Percentiles rank a stretch among this genome's conserved stretches.
Conservation (phyloP, 148 eudicot genomes). For the Bassia scoparia region DNA sequence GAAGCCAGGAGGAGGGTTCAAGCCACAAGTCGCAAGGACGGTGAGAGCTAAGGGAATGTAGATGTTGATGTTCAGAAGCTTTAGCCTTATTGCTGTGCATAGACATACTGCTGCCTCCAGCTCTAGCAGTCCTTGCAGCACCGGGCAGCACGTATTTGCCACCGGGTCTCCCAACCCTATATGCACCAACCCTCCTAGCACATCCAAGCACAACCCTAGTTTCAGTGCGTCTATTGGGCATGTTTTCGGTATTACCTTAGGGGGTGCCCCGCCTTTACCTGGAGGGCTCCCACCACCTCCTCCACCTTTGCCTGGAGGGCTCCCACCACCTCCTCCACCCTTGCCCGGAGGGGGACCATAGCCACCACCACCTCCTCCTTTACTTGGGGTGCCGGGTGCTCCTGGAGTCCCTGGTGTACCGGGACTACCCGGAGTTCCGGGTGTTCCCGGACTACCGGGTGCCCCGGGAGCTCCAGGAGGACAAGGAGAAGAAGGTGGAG, state of each 20-base stretch:
- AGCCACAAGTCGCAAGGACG: conserved; percentile 69
- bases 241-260: conserved; percentile 31
- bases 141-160: conserved; percentile 77
- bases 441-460: conserved; percentile 21
- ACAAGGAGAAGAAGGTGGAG: conserved; percentile 43
- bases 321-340: conserved; percentile 32
- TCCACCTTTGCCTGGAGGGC: conserved; percentile 28
- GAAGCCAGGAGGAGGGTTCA: conserved; percentile 57
- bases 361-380: conserved; percentile 30
- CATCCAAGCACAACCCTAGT: conserved; percentile 82
- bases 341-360: conserved; percentile 18
- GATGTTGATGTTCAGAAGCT: conserved; percentile 72
- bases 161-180: conserved; percentile 75
- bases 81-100: conserved; percentile 80
- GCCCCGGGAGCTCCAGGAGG: conserved; percentile 37
- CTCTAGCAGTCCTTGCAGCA: conserved; percentile 77
- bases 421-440: conserved; percentile 24
- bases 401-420: conserved; percentile 17
- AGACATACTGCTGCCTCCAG: conserved; percentile 90
- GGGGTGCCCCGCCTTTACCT: conserved; percentile 30
- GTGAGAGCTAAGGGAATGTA: conserved; percentile 70
- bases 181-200: conserved; percentile 83
- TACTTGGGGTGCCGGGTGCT: conserved; percentile 17
- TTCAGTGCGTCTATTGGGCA: conserved; percentile 85
- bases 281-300: conserved; percentile 31